phyloP scores from a whole-genome alignment of 2,329 filamentous ascomycete genomes.

The Fonsecaea erecta region DNA sequence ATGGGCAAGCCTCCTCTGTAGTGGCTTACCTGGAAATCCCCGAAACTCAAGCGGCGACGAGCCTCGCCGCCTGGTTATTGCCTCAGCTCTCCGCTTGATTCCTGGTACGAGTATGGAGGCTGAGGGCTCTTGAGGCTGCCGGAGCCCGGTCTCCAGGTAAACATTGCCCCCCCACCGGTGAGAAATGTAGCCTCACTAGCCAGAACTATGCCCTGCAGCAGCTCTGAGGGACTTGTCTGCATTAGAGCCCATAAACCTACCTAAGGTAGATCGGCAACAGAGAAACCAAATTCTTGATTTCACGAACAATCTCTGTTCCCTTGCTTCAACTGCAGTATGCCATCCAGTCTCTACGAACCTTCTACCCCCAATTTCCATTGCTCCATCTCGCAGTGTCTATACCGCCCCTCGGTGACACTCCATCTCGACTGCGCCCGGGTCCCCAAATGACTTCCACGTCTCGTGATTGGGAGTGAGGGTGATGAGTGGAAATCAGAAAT shows the following conservation, averaged over 20 bases:
- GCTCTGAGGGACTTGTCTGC: no score
- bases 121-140: background rate
- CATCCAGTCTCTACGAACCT: background rate
- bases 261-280: no score
- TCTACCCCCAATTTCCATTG: background rate
- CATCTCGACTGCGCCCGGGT: background rate
- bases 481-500: conserved; percentile 7
- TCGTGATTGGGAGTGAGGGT: background rate
- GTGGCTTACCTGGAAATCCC: background rate
- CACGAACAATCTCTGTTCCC: no score
- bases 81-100: background rate
- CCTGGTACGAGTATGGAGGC: background rate
- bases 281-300: no score
- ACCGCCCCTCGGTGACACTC: background rate
- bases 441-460: background rate
- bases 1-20: background rate
- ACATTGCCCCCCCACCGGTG: background rate
- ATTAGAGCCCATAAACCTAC: no score
- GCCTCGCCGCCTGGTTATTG: background rate
- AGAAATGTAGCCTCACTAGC: background rate
- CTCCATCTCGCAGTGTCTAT: background rate
- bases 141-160: background rate
- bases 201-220: background rate
- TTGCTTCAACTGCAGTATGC: no score
- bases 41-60: conserved; percentile 3